These are phyloP conservation scores for Cutaneotrichosporon sp. DNA, from an alignment of 1,284 basidiomycete species.

Conservation along the genomic window DNA sequence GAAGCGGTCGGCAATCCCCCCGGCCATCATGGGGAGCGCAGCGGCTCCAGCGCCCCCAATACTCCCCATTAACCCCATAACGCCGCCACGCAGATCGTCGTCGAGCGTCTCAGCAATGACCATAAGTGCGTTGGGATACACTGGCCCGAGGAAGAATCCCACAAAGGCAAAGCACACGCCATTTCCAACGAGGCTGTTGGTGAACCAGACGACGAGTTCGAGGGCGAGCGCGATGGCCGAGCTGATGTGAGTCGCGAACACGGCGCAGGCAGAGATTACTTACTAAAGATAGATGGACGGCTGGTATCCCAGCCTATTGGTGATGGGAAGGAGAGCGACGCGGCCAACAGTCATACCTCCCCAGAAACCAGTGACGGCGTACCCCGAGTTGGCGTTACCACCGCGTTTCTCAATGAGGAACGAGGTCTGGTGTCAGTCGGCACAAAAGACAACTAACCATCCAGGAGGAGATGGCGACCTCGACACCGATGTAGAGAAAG, in stretches of 20 bases:
- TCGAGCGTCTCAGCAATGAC: conserved; percentile 61
- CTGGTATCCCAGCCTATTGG: conserved; percentile 30
- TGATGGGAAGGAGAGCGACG: conserved; percentile 30
- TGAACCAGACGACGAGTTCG: conserved; percentile 63
- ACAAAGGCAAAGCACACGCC: conserved; percentile 62
- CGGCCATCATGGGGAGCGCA: conserved; percentile 58
- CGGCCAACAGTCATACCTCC: conserved; percentile 30
- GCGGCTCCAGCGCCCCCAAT: conserved; percentile 65
- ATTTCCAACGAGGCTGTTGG: conserved; percentile 57
- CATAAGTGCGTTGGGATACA: conserved; percentile 65
- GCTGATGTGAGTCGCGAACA: conserved; percentile 5
- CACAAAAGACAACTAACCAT: conserved; percentile 1
- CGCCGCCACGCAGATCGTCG: conserved; percentile 61
- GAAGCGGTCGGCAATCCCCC: conserved; percentile 19
- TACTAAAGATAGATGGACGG: conserved; percentile 30
- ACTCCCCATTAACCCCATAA: conserved; percentile 62
- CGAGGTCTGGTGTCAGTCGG: conserved; percentile 15
- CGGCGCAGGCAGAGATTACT: neutral
- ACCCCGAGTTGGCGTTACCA: conserved; percentile 21
- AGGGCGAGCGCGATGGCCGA: conserved; percentile 40
- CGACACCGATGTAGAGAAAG: conserved; percentile 26
- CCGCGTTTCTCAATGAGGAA: conserved; percentile 28
- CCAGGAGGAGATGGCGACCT: conserved; percentile 21
- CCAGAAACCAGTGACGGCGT: conserved; percentile 30
- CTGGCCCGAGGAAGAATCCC: conserved; percentile 56